Percentiles rank a stretch among this genome's conserved stretches.
Conservation (phyloP, 2,329 filamentous ascomycete species). For the Verticillium longisporum region DNA sequence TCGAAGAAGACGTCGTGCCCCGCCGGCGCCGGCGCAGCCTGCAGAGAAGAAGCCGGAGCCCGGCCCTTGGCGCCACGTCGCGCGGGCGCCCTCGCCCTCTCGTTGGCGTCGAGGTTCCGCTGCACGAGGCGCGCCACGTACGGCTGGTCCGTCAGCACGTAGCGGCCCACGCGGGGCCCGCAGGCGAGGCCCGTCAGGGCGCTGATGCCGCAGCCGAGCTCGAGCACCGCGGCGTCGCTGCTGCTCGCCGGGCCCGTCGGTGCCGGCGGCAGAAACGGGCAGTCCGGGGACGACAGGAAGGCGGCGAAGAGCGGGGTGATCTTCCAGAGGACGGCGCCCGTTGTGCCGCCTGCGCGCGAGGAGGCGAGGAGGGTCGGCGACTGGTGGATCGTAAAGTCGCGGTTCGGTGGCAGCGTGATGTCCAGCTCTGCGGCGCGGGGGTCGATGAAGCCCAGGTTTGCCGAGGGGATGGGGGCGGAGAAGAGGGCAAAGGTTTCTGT, state of each 20-base stretch:
- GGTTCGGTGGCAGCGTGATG: constrained; percentile 32
- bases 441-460: constrained; percentile 81
- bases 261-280: constrained; percentile 49
- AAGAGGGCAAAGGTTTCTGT: constrained; percentile 86
- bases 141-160: constrained; percentile 79
- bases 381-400: constrained; percentile 71
- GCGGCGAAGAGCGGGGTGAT: constrained; percentile 76
- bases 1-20: constrained; percentile 44
- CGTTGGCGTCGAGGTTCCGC: constrained; percentile 66
- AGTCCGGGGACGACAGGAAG: constrained; percentile 63
- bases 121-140: constrained; percentile 76
- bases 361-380: constrained; percentile 78
- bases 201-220: constrained; percentile 85
- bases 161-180: constrained; percentile 51
- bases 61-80: constrained; percentile 4
- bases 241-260: constrained; percentile 14
- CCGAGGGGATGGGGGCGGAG: constrained; percentile 64
- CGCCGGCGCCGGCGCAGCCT: not conserved
- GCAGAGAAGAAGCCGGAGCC: constrained; percentile 6
- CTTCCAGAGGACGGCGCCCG: constrained; percentile 78
- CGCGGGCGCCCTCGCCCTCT: constrained; percentile 5
- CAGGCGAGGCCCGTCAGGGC: constrained; percentile 69
- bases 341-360: constrained; percentile 55
- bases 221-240: constrained; percentile 47
- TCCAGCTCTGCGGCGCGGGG: constrained; percentile 58